phyloP scores from a whole-genome alignment of 1,139 yeast genomes.

The Lodderomyces pseudojiufengensis region DNA sequence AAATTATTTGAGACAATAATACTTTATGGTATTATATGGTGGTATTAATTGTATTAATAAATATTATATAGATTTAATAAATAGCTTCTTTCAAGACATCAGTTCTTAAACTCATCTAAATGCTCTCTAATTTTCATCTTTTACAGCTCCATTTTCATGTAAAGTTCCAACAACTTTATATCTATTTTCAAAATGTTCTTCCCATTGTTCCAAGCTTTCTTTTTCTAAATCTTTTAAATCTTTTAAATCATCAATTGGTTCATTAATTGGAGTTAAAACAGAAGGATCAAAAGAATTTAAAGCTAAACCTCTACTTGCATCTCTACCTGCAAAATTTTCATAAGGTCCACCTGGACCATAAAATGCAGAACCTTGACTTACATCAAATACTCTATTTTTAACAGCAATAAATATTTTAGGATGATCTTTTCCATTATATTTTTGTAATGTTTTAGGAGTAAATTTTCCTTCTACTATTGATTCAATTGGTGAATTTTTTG shows the following conservation, averaged over 20 bases:
- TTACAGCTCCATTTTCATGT: slow-evolving; percentile 19
- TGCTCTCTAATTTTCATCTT: slow-evolving; percentile 6
- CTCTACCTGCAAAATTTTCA: slow-evolving; percentile 93
- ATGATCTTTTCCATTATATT: slow-evolving; percentile 77
- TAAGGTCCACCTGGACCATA: slow-evolving; percentile 98
- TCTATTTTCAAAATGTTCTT: slow-evolving; percentile 73
- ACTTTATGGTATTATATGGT: too few relatives aligned
- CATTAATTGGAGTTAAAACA: slow-evolving; percentile 53
- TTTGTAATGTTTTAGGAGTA: slow-evolving; percentile 70
- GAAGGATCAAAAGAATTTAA: slow-evolving; percentile 77
- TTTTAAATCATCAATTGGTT: slow-evolving; percentile 68
- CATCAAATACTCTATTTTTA: slow-evolving; percentile 83
- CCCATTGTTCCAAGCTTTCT: slow-evolving; percentile 81
- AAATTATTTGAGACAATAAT: too few relatives aligned
- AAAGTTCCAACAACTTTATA: slow-evolving; percentile 67
- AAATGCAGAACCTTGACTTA: slow-evolving; percentile 73
- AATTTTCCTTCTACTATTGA: slow-evolving; percentile 76
- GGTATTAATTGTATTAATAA: too few relatives aligned
- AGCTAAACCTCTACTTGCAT: slow-evolving; percentile 93
- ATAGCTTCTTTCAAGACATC: slow-evolving; percentile 3
- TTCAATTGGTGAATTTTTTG: slow-evolving; percentile 25
- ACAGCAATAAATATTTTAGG: slow-evolving; percentile 81
- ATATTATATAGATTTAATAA: too few relatives aligned
- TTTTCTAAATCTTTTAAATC: slow-evolving; percentile 62
- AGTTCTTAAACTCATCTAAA: too few relatives aligned